Percentiles rank a stretch among this genome's conserved stretches.
phyloP scores from a whole-genome alignment of 148 eudicot species.

The Simmondsia chinensis region DNA sequence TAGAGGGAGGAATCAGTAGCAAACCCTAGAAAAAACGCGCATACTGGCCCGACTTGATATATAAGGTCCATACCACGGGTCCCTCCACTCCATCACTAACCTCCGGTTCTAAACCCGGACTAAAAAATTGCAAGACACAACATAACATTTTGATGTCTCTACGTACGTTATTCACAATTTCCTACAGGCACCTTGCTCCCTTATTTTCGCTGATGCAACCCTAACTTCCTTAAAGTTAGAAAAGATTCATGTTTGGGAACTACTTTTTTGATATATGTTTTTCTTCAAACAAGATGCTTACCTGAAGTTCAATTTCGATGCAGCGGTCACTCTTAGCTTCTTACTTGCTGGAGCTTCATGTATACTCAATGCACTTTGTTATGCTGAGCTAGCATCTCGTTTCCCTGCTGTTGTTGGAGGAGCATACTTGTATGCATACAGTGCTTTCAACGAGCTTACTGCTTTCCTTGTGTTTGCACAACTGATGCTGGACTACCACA shows the following conservation, averaged over 20 bases:
- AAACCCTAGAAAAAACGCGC: no score
- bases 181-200: background rate
- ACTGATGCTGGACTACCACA: slow-evolving; percentile 93
- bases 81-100: no score
- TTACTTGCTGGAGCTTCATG: slow-evolving; percentile 86
- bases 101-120: no score
- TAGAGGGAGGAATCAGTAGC: no score
- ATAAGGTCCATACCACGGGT: no score
- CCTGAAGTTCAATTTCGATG: slow-evolving; percentile 9
- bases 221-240: background rate
- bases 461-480: slow-evolving; percentile 95
- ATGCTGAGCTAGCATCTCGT: slow-evolving; percentile 89
- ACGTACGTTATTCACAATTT: background rate
- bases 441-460: slow-evolving; percentile 96
- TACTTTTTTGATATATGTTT: background rate
- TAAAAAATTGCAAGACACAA: background rate
- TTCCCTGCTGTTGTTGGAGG: slow-evolving; percentile 99
- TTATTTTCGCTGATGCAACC: background rate
- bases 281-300: slow-evolving; percentile 1
- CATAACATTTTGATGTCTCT: background rate
- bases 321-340: slow-evolving; percentile 93
- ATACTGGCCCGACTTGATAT: no score
- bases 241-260: background rate
- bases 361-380: slow-evolving; percentile 90
- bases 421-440: slow-evolving; percentile 83